Percentiles rank a stretch among this genome's conserved stretches.
Conservation (phyloP, 2,329 filamentous ascomycete species). For the Didymella glomerata region DNA sequence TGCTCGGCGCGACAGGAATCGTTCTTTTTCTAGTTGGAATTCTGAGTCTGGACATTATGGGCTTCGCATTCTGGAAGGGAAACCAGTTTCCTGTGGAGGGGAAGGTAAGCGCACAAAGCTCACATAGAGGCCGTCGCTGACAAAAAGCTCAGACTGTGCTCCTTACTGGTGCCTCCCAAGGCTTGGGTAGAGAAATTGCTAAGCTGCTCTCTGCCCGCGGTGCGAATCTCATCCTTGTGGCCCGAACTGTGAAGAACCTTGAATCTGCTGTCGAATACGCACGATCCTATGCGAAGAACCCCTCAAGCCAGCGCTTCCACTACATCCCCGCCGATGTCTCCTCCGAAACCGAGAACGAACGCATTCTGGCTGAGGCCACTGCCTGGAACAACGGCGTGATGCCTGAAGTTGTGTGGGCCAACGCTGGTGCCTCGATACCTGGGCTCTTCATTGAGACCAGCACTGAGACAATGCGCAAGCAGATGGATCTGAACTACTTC, state of each 20-base stretch:
- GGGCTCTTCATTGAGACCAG: slow-evolving; percentile 80
- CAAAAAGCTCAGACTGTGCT: slow-evolving; percentile 73
- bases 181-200: slow-evolving; percentile 82
- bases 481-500: slow-evolving; percentile 96
- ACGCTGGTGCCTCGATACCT: slow-evolving; percentile 78
- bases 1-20: slow-evolving; percentile 47
- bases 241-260: slow-evolving; percentile 79
- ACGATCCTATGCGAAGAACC: slow-evolving; percentile 71
- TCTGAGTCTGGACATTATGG: slow-evolving; percentile 65
- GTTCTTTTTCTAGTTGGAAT: slow-evolving; percentile 50
- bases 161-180: slow-evolving; percentile 90
- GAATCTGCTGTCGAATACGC: slow-evolving; percentile 72
- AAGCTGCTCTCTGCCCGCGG: slow-evolving; percentile 80
- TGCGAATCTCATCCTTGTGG: slow-evolving; percentile 85
- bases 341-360: slow-evolving; percentile 70
- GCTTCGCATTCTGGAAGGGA: slow-evolving; percentile 67
- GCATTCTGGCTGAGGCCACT: slow-evolving; percentile 75
- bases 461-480: slow-evolving; percentile 70
- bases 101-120: slow-evolving; percentile 64
- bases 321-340: slow-evolving; percentile 86
- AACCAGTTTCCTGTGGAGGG: slow-evolving; percentile 87
- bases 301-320: slow-evolving; percentile 77
- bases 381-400: slow-evolving; percentile 77
- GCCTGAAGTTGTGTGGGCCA: slow-evolving; percentile 90
- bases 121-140: not conserved